A percentile compares a stretch with the other conserved stretches of the same genome.
Evolutionary conservation across 352 stramenopile genomes (phyloP).

Genomic region (Phytopythium mirpurense): DNA sequence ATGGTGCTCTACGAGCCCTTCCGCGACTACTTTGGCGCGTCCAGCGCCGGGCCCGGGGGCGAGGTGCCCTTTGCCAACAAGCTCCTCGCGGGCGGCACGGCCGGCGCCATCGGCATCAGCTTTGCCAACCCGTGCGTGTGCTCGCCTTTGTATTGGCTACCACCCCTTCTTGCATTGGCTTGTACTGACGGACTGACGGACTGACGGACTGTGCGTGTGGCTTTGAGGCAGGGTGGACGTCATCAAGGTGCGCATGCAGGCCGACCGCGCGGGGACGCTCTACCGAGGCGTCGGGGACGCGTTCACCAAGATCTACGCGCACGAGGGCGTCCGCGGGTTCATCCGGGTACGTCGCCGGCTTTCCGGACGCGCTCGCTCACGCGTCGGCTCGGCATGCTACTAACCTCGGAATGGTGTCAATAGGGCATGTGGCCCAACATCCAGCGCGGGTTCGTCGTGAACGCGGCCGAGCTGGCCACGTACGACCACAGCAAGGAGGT

Average conservation of each 20-base stretch:
- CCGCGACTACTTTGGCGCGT: conserved; percentile 66
- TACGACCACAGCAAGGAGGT: conserved; percentile 86
- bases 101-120: conserved; percentile 73
- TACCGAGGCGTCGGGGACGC: conserved; percentile 69
- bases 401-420: too few species aligned
- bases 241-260: conserved; percentile 88
- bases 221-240: conserved; percentile 58
- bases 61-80: conserved; percentile 77
- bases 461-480: conserved; percentile 78
- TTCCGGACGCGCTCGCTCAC: not conserved
- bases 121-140: conserved; percentile 78
- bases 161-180: too few species aligned
- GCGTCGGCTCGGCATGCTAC: too few species aligned
- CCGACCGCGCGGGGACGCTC: conserved; percentile 56
- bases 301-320: conserved; percentile 66
- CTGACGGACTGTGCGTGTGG: too few species aligned
- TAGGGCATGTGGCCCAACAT: conserved; percentile 83
- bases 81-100: conserved; percentile 71
- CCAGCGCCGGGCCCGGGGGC: conserved; percentile 16
- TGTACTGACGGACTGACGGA: too few species aligned
- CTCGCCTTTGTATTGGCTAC: conserved; percentile 10
- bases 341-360: conserved; percentile 23
- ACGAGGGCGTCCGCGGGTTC: conserved; percentile 68
- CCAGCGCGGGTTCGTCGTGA: conserved; percentile 83
- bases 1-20: conserved; percentile 85